Conservation (phyloP, 192 early-diverging fungal species). For the Backusella luteola region DNA sequence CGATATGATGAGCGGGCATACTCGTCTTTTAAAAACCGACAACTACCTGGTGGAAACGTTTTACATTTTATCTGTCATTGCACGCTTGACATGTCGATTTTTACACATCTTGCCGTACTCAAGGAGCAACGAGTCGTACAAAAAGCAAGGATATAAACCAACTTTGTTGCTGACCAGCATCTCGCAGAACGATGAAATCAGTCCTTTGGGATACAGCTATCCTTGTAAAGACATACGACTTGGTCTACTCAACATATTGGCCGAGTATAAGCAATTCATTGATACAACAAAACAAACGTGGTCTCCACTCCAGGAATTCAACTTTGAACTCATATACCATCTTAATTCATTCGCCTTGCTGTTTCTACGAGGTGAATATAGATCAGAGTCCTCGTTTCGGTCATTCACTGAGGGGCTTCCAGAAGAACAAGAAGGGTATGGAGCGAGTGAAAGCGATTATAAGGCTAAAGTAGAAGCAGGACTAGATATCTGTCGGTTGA, state of each 20-base stretch:
- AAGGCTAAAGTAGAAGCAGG: not conserved
- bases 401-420: not conserved
- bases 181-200: not conserved
- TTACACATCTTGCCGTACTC: not conserved
- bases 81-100: not conserved
- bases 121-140: not conserved
- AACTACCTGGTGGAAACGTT: conserved; percentile 12
- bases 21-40: conserved; percentile 7
- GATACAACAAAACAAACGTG: not conserved
- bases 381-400: not conserved
- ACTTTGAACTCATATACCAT: not conserved
- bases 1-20: conserved; percentile 3
- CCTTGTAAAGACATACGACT: not conserved
- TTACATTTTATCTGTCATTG: not conserved
- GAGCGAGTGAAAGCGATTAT: not conserved
- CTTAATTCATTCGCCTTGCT: not conserved
- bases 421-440: not conserved
- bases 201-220: not conserved
- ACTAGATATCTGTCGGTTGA: not conserved
- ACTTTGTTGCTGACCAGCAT: not conserved
- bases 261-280: not conserved
- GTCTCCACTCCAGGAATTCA: not conserved
- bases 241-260: not conserved
- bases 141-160: not conserved
- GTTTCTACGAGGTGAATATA: not conserved